Evolutionary conservation across 2,329 filamentous ascomycete genomes (phyloP).

Genomic region (Aspergillus fumigatiaffinis): DNA sequence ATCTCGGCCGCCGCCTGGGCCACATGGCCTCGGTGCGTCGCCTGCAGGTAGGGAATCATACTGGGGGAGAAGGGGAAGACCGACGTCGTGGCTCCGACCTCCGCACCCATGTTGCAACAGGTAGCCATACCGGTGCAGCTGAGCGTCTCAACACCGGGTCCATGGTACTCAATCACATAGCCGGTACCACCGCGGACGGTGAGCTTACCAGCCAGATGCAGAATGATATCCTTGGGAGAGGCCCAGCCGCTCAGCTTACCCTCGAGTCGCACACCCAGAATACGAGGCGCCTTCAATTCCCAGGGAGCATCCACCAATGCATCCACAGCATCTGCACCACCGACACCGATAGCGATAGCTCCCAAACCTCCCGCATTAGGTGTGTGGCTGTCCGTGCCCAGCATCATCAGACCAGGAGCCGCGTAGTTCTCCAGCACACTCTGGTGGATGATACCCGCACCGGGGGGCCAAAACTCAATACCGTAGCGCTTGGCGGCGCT

Average conservation of each 20-base stretch:
- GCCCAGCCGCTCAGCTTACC: constrained; percentile 87
- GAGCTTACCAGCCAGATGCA: constrained; percentile 80
- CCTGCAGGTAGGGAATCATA: constrained; percentile 78
- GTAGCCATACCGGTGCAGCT: constrained; percentile 94
- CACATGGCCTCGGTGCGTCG: constrained; percentile 73
- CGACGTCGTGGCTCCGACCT: constrained; percentile 92
- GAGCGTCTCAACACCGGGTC: constrained; percentile 80
- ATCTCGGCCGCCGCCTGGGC: constrained; percentile 63
- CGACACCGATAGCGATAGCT: constrained; percentile 93
- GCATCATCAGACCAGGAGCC: constrained; percentile 96
- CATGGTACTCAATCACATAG: constrained; percentile 91
- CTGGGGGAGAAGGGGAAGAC: constrained; percentile 88
- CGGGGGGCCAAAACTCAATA: constrained; percentile 93
- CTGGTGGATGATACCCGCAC: constrained; percentile 95
- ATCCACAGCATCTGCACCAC: constrained; percentile 94
- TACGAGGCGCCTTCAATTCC: constrained; percentile 92
- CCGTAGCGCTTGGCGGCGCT: constrained; percentile 87
- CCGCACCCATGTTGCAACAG: constrained; percentile 79
- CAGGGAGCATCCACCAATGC: constrained; percentile 93
- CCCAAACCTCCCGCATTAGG: constrained; percentile 94
- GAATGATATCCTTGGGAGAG: constrained; percentile 91
- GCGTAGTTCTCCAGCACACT: constrained; percentile 97
- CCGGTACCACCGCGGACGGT: constrained; percentile 94
- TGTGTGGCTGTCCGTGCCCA: constrained; percentile 95
- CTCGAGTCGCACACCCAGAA: constrained; percentile 79